These are phyloP conservation scores for Alternaria novae-zelandiae DNA, from an alignment of 2,329 filamentous ascomycete genomes.

Conservation along the genomic window DNA sequence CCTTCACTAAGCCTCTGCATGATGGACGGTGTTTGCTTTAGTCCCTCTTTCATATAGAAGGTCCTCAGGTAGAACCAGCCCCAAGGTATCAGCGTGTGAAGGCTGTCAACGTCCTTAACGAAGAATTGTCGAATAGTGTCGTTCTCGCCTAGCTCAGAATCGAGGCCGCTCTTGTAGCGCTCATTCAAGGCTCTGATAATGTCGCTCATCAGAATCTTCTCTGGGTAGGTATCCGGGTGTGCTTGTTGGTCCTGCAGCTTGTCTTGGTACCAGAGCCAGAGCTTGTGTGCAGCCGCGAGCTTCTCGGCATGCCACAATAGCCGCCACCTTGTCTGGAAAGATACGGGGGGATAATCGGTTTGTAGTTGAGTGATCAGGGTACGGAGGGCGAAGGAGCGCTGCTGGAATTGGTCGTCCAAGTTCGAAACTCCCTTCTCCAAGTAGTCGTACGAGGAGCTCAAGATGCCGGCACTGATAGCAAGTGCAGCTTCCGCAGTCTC, in stretches of 20 bases:
- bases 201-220: constrained; percentile 74
- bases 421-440: constrained; percentile 76
- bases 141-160: constrained; percentile 70
- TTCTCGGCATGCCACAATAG: constrained; percentile 92
- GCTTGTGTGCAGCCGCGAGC: constrained; percentile 75
- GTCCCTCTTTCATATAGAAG: constrained; percentile 72
- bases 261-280: constrained; percentile 83
- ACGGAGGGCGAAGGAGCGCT: constrained; percentile 74
- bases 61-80: constrained; percentile 71
- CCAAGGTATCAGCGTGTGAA: constrained; percentile 80
- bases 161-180: constrained; percentile 72
- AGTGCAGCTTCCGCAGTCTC: constrained; percentile 81
- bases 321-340: constrained; percentile 74
- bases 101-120: constrained; percentile 65
- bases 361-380: constrained; percentile 76
- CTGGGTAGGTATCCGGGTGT: constrained; percentile 62
- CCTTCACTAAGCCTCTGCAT: constrained; percentile 67
- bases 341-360: constrained; percentile 68
- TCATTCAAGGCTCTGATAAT: constrained; percentile 79
- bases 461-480: constrained; percentile 78
- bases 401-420: constrained; percentile 79
- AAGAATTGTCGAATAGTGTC: constrained; percentile 89
- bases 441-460: constrained; percentile 77
- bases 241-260: constrained; percentile 73
- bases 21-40: constrained; percentile 60